Evolutionary conservation across 2,329 filamentous ascomycete species (phyloP).

Genomic region (Mollisiaceae sp.): DNA sequence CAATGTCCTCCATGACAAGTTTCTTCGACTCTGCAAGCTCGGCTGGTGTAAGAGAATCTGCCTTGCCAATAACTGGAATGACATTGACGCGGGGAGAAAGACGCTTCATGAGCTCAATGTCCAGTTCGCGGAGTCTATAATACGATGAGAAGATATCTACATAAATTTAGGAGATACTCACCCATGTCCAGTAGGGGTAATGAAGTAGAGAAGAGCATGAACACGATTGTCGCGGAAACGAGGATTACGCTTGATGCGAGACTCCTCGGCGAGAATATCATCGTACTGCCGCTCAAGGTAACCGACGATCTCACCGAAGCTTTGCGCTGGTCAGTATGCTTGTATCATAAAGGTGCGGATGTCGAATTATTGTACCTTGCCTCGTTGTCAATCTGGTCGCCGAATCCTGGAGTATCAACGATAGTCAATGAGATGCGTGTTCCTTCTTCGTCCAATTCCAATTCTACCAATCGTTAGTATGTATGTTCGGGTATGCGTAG

Average conservation of each 20-base stretch:
- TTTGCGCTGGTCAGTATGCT: constrained; percentile 48
- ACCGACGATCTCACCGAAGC: constrained; percentile 96
- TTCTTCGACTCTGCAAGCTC: constrained; percentile 99
- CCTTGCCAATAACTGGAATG: constrained; percentile 98
- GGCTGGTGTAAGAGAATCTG: constrained; percentile 93
- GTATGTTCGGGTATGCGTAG: constrained; percentile 24
- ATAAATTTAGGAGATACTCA: constrained; percentile 50
- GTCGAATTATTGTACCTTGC: constrained; percentile 68
- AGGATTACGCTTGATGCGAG: constrained; percentile 99
- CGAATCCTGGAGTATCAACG: constrained; percentile 97
- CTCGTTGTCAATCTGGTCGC: constrained; percentile 99
- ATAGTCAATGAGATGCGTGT: constrained; percentile 98
- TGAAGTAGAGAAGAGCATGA: constrained; percentile 98
- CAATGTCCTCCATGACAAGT: constrained; percentile 99
- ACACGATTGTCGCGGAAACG: constrained; percentile 99
- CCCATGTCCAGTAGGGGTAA: constrained; percentile 96
- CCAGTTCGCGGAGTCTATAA: constrained; percentile 88
- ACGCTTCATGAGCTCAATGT: constrained; percentile 99
- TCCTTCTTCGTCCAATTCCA: constrained; percentile 97
- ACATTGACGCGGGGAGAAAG: constrained; percentile 98
- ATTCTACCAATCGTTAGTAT: constrained; percentile 61
- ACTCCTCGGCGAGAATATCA: constrained; percentile 98
- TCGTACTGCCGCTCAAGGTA: constrained; percentile 99
- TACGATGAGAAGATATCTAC: constrained; percentile 27
- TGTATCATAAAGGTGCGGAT: neutral